Evolutionary conservation across 257 asterid species (phyloP).

Genomic region (Jasminum sambac): DNA sequence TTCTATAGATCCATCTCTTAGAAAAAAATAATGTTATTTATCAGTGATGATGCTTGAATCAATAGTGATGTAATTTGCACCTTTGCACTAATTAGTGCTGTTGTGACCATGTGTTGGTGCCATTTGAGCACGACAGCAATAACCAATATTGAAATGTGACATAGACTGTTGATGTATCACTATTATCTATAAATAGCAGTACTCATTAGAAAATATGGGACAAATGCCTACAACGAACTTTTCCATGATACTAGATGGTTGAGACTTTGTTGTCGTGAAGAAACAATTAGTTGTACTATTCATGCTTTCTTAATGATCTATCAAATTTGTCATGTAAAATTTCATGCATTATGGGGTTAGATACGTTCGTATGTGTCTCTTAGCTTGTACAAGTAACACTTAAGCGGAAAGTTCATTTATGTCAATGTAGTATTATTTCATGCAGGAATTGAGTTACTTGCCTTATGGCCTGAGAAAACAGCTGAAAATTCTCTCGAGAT

Average conservation of each 20-base stretch:
- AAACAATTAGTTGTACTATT: neutral
- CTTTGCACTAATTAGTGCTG: no score
- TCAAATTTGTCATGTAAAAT: no score
- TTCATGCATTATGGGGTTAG: constrained; percentile 7
- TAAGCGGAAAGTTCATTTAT: neutral
- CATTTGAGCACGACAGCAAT: no score
- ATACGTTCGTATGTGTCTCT: neutral
- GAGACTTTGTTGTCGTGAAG: neutral
- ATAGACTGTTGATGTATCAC: no score
- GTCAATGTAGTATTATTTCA: constrained; percentile 20
- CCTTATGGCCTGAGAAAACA: constrained; percentile 70
- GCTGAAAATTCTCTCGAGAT: constrained; percentile 77
- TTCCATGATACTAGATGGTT: neutral
- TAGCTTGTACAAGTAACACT: neutral
- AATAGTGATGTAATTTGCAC: no score
- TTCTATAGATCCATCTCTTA: no score
- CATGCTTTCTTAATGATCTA: neutral
- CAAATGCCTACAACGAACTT: neutral
- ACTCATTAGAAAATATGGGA: neutral
- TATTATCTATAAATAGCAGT: neutral
- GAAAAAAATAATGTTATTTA: no score
- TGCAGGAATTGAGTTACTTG: constrained; percentile 73
- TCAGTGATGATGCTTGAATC: no score
- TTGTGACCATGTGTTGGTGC: no score
- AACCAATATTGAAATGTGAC: no score